These are phyloP conservation scores for Paratinospora sagittata DNA, from an alignment of 164 flowering plant species.

Conservation along the genomic window DNA sequence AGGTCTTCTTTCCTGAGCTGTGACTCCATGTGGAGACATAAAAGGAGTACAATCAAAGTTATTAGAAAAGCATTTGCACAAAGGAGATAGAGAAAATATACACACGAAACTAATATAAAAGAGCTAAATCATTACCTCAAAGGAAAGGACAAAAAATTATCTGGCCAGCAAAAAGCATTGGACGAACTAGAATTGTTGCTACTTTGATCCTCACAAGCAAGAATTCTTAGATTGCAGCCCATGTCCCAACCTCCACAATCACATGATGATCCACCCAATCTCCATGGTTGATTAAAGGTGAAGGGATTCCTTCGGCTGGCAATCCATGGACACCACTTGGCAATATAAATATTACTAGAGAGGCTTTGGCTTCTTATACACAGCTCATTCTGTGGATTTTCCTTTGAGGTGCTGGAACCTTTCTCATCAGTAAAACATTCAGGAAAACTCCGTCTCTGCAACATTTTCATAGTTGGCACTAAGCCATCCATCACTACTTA, in stretches of 20 bases:
- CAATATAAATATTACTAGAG: constrained; percentile 39
- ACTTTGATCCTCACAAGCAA: constrained; percentile 27
- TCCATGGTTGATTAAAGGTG: constrained; percentile 71
- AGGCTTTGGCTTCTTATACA: constrained; percentile 1
- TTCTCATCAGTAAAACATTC: constrained; percentile 11
- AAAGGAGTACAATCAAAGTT: neutral
- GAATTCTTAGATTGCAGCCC: constrained; percentile 67
- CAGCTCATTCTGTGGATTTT: constrained; percentile 4
- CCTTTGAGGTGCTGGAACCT: constrained; percentile 16
- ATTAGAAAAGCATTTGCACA: neutral
- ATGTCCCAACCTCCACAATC: constrained; percentile 99
- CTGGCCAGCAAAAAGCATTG: constrained; percentile 16
- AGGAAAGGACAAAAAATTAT: constrained; percentile 48
- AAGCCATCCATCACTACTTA: constrained; percentile 1
- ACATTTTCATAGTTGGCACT: constrained; percentile 6
- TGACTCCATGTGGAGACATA: constrained; percentile 36
- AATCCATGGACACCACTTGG: constrained; percentile 72
- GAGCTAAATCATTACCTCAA: constrained; percentile 40
- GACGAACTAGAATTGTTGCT: constrained; percentile 12
- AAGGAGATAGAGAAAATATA: neutral
- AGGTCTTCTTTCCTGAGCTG: constrained; percentile 30
- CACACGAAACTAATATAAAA: neutral
- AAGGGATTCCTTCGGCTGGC: constrained; percentile 62
- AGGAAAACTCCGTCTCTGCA: constrained; percentile 10
- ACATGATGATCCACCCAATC: constrained; percentile 82